Percentiles rank a stretch among this genome's conserved stretches.
These are phyloP conservation scores for Tylopilus sp. DNA, from an alignment of 768 basidiomycete species.

Conservation along the genomic window DNA sequence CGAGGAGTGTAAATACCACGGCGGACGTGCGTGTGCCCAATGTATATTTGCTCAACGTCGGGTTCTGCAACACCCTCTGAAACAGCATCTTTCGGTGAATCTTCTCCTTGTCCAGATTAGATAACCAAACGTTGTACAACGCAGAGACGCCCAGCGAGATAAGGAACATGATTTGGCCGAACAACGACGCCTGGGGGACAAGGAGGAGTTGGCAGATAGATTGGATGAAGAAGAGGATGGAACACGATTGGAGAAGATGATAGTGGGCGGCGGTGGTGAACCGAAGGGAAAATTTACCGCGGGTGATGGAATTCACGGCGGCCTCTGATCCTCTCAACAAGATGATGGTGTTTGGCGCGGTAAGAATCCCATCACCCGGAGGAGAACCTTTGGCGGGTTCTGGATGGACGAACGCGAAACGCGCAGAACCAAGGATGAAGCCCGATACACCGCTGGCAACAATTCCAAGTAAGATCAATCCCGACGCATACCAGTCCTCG, in stretches of 20 bases:
- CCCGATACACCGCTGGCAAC: not conserved
- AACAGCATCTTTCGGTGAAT: not conserved
- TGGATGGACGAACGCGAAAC: not conserved
- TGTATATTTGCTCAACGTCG: not conserved
- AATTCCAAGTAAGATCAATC: not conserved
- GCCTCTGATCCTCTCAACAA: not conserved
- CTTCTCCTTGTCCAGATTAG: not conserved
- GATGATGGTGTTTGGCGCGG: not conserved
- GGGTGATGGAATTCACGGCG: not conserved
- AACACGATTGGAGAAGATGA: not conserved
- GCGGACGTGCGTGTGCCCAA: not conserved
- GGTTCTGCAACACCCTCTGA: not conserved
- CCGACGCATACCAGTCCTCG: not conserved
- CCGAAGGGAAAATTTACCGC: not conserved
- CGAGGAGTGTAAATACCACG: not conserved
- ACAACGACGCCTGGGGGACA: not conserved
- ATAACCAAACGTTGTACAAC: not conserved
- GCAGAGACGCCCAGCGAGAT: not conserved
- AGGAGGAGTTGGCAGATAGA: not conserved
- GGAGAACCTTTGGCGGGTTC: not conserved
- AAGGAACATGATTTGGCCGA: not conserved
- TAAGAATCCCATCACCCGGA: not conserved
- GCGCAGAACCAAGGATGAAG: not conserved
- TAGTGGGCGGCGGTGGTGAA: not conserved
- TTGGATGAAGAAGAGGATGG: not conserved